phyloP scores from a whole-genome alignment of 257 asterid species.

The Marsdenia floribunda region DNA sequence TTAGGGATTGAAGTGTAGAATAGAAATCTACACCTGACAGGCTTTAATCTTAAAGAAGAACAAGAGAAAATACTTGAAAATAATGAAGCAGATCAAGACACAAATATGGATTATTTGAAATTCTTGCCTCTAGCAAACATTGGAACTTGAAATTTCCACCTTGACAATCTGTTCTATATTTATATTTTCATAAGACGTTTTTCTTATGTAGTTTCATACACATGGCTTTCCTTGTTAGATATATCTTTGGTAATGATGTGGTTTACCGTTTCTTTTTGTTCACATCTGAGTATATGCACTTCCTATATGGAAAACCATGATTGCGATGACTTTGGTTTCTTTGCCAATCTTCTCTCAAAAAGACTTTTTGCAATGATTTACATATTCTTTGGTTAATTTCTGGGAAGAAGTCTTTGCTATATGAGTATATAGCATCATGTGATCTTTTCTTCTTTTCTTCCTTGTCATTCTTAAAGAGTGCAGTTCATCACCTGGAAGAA shows the following conservation, averaged over 20 bases:
- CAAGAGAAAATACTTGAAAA: not conserved
- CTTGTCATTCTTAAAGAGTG: conserved; percentile 47
- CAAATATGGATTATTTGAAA: not conserved
- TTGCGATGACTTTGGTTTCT: not conserved
- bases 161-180: not conserved
- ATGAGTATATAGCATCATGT: not conserved
- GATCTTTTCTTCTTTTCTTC: conserved; percentile 5
- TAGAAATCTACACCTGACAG: not conserved
- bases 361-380: not conserved
- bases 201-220: not conserved
- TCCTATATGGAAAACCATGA: not conserved
- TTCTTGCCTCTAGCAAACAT: not conserved
- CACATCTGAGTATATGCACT: not conserved
- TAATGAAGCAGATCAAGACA: not conserved
- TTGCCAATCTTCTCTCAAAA: not conserved
- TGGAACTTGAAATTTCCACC: not conserved
- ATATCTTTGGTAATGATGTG: not conserved
- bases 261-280: not conserved
- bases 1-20: not conserved
- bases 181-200: not conserved
- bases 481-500: conserved; percentile 88
- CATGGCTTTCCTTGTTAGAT: not conserved
- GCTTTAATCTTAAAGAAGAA: not conserved
- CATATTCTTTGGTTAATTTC: not conserved
- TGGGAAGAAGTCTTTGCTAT: not conserved